Evolutionary conservation across 2,329 filamentous ascomycete genomes (phyloP).

Genomic region (Cladosporium velox): DNA sequence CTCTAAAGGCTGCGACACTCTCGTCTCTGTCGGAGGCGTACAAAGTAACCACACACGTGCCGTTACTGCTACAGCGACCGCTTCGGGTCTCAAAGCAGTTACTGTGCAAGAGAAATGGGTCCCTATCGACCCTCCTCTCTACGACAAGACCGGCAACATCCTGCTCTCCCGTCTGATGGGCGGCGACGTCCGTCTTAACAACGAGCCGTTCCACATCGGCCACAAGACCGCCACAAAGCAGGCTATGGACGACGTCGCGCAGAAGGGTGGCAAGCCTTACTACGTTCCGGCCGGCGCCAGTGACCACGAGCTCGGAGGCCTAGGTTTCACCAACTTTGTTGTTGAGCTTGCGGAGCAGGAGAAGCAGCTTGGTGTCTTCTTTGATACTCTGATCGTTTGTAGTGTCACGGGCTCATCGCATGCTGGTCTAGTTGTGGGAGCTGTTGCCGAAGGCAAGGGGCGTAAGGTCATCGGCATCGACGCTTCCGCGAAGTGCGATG

Average conservation of each 20-base stretch:
- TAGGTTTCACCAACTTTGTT: conserved; percentile 72
- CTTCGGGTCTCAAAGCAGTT: conserved; percentile 37
- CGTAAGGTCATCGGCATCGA: conserved; percentile 68
- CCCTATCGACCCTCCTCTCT: conserved; percentile 41
- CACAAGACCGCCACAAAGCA: conserved; percentile 58
- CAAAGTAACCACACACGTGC: conserved; percentile 44
- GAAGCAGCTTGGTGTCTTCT: conserved; percentile 61
- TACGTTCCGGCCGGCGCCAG: conserved; percentile 72
- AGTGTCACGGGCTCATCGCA: conserved; percentile 71
- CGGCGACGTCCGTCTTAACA: conserved; percentile 60
- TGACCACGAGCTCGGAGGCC: conserved; percentile 68
- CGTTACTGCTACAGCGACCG: conserved; percentile 39
- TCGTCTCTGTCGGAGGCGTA: conserved; percentile 41
- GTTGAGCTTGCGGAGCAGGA: conserved; percentile 69
- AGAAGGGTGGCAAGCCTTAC: conserved; percentile 62
- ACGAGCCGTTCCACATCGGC: conserved; percentile 65
- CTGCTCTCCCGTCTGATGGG: conserved; percentile 59
- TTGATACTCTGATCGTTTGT: conserved; percentile 67
- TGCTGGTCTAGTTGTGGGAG: conserved; percentile 72
- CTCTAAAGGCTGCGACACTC: conserved; percentile 32
- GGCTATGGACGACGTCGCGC: conserved; percentile 56
- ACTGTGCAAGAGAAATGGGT: conserved; percentile 38
- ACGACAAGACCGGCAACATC: conserved; percentile 69
- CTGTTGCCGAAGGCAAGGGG: conserved; percentile 55
- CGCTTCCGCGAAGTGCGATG: conserved; percentile 59